Base-by-base conservation (phyloP, 225 moss, liverwort and hornwort species). In the Physcomitrellopsis africana region DNA sequence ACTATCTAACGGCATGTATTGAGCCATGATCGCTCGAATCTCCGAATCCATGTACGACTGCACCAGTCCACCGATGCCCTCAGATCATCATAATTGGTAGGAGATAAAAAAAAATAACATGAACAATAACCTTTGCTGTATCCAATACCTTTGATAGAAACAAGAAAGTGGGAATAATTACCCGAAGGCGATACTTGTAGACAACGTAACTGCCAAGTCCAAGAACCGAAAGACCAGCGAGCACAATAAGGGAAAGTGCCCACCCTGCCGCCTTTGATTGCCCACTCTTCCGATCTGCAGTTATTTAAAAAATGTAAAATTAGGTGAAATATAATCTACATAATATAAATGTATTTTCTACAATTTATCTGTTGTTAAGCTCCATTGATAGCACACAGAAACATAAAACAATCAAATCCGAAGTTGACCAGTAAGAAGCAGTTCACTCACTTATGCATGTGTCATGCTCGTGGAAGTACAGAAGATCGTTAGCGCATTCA, bases 401-500 rank as follows among this genome's bases (percentile, higher is more conserved):
- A 32, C 1, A 8, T 10, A 65, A 63, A 23, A 24, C 17, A 68
- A 24, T 24, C 24, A 24, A 24, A 1, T 24, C 24, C 24, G 24
- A 24, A 24, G 24, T 24, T 4, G 12, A 1, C 42, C 3, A 51
- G 5, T 46, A 6, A 20, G 6, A 46, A 46, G 52, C 26, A 32
- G 18, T 55, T 14, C 20, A 79, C 89, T 86, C 86, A 86, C 90
- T 90, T 53, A 99, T 93, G 81, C 97, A 99, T 0, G 84, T 87
- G n/a, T 99, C 97, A 55, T 99, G 90, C 60, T 92, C 97, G 52
- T 80, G 69, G 22, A 99, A 82, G 74, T 99, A 99, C 10, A 99
- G 82, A 60, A 93, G 86, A 65, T 83, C 92, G 63, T 87, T 84
- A 16, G 90, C 79, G 81, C 97, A 99, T 57, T 79, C 27, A 57